Evolutionary conservation across 2,329 filamentous ascomycete genomes (phyloP).

Genomic region (Periconia macrospinosa): DNA sequence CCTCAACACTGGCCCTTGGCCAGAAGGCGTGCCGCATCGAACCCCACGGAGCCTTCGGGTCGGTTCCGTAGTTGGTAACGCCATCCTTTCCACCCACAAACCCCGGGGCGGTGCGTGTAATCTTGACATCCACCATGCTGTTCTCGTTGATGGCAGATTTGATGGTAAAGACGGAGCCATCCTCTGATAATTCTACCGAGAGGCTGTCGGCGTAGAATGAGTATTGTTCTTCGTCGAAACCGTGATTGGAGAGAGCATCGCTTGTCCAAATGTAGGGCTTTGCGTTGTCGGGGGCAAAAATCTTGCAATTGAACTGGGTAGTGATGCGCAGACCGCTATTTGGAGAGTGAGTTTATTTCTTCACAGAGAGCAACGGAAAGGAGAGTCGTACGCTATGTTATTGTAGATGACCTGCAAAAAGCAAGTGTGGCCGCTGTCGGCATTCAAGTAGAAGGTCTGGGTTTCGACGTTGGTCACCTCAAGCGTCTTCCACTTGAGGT

Average conservation of each 20-base stretch:
- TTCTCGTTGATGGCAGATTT: conserved; percentile 84
- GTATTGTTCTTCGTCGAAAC: conserved; percentile 81
- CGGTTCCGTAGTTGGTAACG: conserved; percentile 82
- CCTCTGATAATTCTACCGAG: conserved; percentile 81
- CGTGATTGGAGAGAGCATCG: conserved; percentile 74
- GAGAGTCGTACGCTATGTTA: conserved; percentile 78
- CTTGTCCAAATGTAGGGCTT: conserved; percentile 83
- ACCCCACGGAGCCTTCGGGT: conserved; percentile 85
- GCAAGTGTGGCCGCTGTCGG: conserved; percentile 74
- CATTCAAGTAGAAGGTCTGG: conserved; percentile 87
- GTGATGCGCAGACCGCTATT: conserved; percentile 84
- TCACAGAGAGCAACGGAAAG: not conserved
- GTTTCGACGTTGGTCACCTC: conserved; percentile 91
- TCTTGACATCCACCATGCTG: conserved; percentile 81
- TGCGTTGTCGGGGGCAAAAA: conserved; percentile 75
- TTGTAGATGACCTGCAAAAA: conserved; percentile 95
- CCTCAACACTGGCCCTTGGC: conserved; percentile 82
- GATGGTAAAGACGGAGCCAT: conserved; percentile 80
- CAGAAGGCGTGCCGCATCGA: conserved; percentile 91
- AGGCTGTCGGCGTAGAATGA: conserved; percentile 86
- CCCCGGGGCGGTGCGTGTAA: conserved; percentile 75
- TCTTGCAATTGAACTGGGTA: conserved; percentile 90
- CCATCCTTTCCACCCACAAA: conserved; percentile 86
- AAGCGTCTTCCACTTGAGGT: conserved; percentile 80
- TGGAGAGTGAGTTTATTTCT: conserved; percentile 16